Percentiles rank a stretch among this genome's conserved stretches.
These are phyloP conservation scores for Chalara sp. DNA, from an alignment of 2,329 filamentous ascomycete species.

Conservation along the genomic window DNA sequence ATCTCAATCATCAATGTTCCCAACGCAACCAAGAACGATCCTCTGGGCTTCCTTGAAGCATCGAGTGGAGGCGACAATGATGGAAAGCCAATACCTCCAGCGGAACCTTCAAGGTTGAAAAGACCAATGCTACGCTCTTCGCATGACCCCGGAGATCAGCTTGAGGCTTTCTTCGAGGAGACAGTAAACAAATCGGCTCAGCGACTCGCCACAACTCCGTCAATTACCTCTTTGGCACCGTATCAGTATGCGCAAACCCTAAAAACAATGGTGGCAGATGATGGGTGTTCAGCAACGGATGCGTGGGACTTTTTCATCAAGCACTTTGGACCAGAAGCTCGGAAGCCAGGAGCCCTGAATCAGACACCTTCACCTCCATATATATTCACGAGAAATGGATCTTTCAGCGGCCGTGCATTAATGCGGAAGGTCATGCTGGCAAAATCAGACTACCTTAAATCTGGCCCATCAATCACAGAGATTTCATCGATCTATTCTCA, in stretches of 20 bases:
- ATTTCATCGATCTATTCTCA: slow-evolving; percentile 18
- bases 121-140: not conserved
- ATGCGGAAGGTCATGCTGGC: slow-evolving; percentile 15
- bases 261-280: slow-evolving; percentile 19
- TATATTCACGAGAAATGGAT: slow-evolving; percentile 4
- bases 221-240: slow-evolving; percentile 13
- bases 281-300: slow-evolving; percentile 11
- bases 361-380: slow-evolving; percentile 11
- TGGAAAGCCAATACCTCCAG: not conserved
- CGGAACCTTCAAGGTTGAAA: not conserved
- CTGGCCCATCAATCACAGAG: slow-evolving; percentile 21
- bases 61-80: not conserved
- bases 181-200: slow-evolving; percentile 11
- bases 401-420: slow-evolving; percentile 4
- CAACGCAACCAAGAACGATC: slow-evolving; percentile 12
- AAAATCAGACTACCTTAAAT: slow-evolving; percentile 15
- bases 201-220: slow-evolving; percentile 1
- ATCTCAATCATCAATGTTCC: slow-evolving; percentile 18
- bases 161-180: slow-evolving; percentile 27
- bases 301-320: slow-evolving; percentile 26
- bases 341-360: slow-evolving; percentile 7
- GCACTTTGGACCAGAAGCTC: slow-evolving; percentile 23
- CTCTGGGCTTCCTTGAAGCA: slow-evolving; percentile 5
- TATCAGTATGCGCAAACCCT: slow-evolving; percentile 22
- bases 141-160: slow-evolving; percentile 15